These are phyloP conservation scores for Wickerhamiella slavikovae DNA, from an alignment of 805 yeast genomes.

Conservation along the genomic window DNA sequence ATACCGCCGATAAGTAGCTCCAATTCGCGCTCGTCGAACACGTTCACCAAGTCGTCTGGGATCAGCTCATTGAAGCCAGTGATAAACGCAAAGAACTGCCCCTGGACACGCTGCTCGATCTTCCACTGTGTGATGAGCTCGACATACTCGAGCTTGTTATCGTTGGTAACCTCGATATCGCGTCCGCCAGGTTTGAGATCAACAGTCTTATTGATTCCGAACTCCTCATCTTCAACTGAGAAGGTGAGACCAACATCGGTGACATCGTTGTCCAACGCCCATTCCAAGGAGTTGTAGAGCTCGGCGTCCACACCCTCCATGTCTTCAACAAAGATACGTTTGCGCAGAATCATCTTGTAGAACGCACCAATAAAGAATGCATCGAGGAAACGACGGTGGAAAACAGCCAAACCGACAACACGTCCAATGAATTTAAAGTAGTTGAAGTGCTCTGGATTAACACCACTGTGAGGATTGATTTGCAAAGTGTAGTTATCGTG, in stretches of 20 bases:
- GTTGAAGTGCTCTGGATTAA: conserved; percentile 93
- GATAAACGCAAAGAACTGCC: conserved; percentile 89
- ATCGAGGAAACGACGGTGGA: conserved; percentile 93
- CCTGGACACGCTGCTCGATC: conserved; percentile 79
- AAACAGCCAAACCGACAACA: conserved; percentile 93
- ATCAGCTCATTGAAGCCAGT: conserved; percentile 94
- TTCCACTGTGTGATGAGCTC: conserved; percentile 93
- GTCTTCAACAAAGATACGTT: conserved; percentile 86
- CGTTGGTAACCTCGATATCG: conserved; percentile 81
- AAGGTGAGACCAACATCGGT: conserved; percentile 78
- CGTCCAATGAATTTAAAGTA: conserved; percentile 97
- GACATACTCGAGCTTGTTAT: conserved; percentile 85
- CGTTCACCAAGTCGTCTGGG: conserved; percentile 90
- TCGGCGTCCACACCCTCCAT: conserved; percentile 99
- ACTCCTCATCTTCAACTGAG: conserved; percentile 70
- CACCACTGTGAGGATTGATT: conserved; percentile 91
- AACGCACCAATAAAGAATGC: conserved; percentile 97
- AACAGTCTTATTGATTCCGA: conserved; percentile 76
- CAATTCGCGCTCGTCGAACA: conserved; percentile 92
- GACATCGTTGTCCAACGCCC: conserved; percentile 92
- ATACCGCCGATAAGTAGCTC: conserved; percentile 95
- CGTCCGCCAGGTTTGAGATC: conserved; percentile 82
- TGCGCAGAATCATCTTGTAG: conserved; percentile 91
- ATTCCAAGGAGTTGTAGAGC: conserved; percentile 78
- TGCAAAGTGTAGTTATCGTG: conserved; percentile 96